These are phyloP conservation scores for Nepenthes alata DNA, from an alignment of 179 eudicot species.

Conservation along the genomic window DNA sequence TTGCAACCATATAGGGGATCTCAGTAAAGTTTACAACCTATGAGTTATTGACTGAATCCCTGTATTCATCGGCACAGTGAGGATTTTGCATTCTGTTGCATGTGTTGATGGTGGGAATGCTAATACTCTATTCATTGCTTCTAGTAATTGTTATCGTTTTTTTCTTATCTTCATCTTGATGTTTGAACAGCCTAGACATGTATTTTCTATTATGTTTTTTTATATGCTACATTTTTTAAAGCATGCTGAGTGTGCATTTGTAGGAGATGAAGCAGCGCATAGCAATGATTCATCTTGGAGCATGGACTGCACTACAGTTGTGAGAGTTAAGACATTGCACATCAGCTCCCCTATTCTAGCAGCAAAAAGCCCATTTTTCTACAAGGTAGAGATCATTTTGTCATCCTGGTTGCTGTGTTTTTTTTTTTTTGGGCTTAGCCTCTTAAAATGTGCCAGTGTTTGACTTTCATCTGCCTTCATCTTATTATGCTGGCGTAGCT, in stretches of 20 bases:
- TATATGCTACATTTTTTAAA: not conserved
- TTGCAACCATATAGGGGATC: no score
- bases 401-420: conserved; percentile 1
- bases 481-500: conserved; percentile 31
- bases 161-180: no score
- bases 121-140: no score
- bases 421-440: not conserved
- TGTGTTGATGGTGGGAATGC: no score
- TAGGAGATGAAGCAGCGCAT: conserved; percentile 73
- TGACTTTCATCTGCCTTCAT: not conserved
- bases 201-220: not conserved
- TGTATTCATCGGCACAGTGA: no score
- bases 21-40: no score
- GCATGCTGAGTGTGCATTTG: not conserved
- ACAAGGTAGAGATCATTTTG: conserved; percentile 39
- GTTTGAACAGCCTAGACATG: no score
- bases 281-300: conserved; percentile 72
- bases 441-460: not conserved
- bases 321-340: conserved; percentile 64
- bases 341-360: conserved; percentile 97
- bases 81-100: no score
- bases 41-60: no score
- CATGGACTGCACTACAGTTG: conserved; percentile 60
- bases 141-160: no score
- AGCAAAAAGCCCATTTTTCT: conserved; percentile 95